phyloP scores from a whole-genome alignment of 2,329 filamentous ascomycete species.

The Ophiostoma novo-ulmi region DNA sequence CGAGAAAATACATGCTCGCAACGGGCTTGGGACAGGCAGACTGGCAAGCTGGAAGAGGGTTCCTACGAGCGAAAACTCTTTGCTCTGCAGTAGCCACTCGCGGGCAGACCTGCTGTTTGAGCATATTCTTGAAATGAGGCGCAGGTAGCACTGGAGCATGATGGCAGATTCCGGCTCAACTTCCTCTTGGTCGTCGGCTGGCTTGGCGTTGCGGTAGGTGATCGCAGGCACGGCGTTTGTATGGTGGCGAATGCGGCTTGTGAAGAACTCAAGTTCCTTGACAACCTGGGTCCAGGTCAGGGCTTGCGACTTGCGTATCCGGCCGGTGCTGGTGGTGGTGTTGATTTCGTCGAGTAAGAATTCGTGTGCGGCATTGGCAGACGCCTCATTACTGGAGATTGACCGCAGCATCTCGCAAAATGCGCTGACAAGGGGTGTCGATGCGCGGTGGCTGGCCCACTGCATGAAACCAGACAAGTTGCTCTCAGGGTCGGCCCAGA shows the following conservation, averaged over 20 bases:
- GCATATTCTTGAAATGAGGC: constrained; percentile 77
- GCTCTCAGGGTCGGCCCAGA: constrained; percentile 89
- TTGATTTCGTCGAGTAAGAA: constrained; percentile 85
- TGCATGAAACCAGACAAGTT: constrained; percentile 92
- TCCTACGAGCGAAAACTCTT: constrained; percentile 61
- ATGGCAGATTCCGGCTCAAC: constrained; percentile 87
- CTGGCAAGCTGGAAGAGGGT: constrained; percentile 75
- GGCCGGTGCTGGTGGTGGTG: constrained; percentile 52
- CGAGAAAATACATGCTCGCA: constrained; percentile 79
- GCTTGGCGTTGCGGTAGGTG: constrained; percentile 55
- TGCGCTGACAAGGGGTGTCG: constrained; percentile 89
- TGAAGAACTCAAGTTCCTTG: constrained; percentile 80
- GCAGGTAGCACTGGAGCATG: constrained; percentile 92
- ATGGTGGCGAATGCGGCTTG: constrained; percentile 70
- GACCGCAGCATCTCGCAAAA: constrained; percentile 96
- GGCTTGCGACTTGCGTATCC: constrained; percentile 75
- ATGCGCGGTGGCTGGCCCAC: constrained; percentile 93
- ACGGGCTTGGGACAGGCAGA: constrained; percentile 66
- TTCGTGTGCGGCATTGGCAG: constrained; percentile 76
- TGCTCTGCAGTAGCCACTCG: constrained; percentile 61
- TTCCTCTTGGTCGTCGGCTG: constrained; percentile 64
- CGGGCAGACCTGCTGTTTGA: constrained; percentile 68
- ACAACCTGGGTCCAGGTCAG: constrained; percentile 93
- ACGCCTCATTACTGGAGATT: constrained; percentile 75
- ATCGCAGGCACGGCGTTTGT: constrained; percentile 52